Conservation (phyloP, 202 grass and related monocot species). For the Hordeum pubiflorum region DNA sequence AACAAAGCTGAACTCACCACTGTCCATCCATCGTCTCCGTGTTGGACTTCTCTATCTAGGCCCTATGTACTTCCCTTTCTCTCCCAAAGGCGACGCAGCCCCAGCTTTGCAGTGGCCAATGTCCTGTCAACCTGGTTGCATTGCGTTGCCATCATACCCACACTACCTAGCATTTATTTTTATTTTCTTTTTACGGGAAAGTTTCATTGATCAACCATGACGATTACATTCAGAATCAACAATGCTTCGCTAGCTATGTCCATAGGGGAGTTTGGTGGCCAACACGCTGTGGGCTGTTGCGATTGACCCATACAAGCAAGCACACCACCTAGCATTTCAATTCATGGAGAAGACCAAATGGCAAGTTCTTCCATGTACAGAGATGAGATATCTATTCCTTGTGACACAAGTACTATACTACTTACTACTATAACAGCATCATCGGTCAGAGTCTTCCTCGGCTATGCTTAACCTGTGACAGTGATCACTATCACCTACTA, state of each 20-base stretch:
- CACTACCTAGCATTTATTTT: too few species aligned
- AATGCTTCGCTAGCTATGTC: too few species aligned
- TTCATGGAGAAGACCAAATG: too few species aligned
- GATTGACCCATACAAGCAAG: too few species aligned
- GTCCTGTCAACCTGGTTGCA: background rate
- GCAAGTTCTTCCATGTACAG: background rate
- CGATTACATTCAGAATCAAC: too few species aligned
- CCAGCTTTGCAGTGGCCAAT: constrained; percentile 36
- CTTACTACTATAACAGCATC: background rate
- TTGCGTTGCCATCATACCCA: background rate
- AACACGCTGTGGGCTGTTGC: too few species aligned
- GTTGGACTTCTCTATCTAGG: constrained; percentile 30
- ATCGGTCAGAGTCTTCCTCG: background rate
- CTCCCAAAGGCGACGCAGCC: background rate
- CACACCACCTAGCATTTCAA: too few species aligned
- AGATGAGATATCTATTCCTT: background rate
- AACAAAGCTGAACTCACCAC: constrained; percentile 19
- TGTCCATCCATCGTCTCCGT: constrained; percentile 6
- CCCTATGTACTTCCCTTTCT: constrained; percentile 13
- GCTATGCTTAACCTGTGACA: background rate
- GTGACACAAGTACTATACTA: background rate
- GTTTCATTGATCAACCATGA: too few species aligned
- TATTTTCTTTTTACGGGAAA: too few species aligned
- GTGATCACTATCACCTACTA: background rate
- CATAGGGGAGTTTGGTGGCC: too few species aligned